Evolutionary conservation across 305 asterid genomes (phyloP), one percentile per base, ranked within the genome.

Genomic region (Rubia balearica): DNA sequence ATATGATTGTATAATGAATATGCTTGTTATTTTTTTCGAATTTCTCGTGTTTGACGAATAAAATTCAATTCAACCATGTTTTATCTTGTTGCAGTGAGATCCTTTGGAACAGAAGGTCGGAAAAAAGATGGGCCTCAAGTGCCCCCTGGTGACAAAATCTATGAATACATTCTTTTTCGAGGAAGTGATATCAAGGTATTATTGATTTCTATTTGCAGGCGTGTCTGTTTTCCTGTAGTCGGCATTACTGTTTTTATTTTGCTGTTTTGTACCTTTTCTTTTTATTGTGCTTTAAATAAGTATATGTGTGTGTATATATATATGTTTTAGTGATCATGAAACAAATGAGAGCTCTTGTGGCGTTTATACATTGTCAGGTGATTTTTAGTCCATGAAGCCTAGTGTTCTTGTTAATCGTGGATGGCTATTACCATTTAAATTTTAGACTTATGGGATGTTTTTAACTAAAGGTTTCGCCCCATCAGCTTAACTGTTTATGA

Each of bases 21-120:
- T 27, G 30, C 30, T 27, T 11, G 7, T 41, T 45, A 7, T 21
- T 61, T 1, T 21, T 11, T 40, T 43, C 1, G 0, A 4, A 43
- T 17, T 13, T 16, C 19, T 61, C 12, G 63, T 49, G 27, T 48
- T 64, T 75, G 40, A 16, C 16, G 45, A 2, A 40, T 45, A 59
- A 49, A 21, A 63, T 53, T 16, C n/a, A 46, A 49, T 41, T 55
- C n/a, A 70, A 40, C 40, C 67, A 14, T 68, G 49, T 33, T 21
- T 19, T 81, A 51, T 72, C 60, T 72, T 68, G 24, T 82, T 76
- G 73, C 87, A 92, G 97, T 94, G 83, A 84, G 96, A 79, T 91
- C 98, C 75, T 94, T 86, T 75, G 98, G 98, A 57, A 94, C 98
- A 0, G 99, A 94, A 85, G 97, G 96, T 43, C 86, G 99, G 61